phyloP scores from a whole-genome alignment of 306 rosid species.

The Quercus cerris region DNA sequence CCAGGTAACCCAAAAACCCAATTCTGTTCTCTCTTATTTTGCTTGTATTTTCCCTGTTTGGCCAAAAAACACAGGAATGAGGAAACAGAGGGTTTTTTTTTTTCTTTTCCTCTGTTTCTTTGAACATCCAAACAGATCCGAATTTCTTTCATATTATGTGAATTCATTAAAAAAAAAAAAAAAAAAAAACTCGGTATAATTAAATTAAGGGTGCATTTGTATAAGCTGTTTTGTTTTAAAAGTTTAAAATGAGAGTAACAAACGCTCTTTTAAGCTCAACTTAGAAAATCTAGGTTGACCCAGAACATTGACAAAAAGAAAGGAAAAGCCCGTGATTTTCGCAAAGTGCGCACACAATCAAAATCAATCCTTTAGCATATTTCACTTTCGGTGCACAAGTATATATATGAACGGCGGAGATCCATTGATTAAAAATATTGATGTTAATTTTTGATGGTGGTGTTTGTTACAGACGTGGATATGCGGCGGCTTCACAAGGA shows the following conservation, averaged over 20 bases:
- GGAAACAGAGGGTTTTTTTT: not conserved
- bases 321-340: not conserved
- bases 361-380: not conserved
- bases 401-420: not conserved
- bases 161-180: not conserved
- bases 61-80: not conserved
- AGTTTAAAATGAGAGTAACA: no score
- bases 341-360: not conserved
- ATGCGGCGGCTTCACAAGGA: conserved; percentile 51
- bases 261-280: no score
- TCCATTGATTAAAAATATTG: not conserved
- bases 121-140: not conserved
- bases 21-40: not conserved
- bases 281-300: no score
- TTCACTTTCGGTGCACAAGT: not conserved
- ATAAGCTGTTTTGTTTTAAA: no score
- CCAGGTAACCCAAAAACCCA: conserved; percentile 34
- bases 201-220: no score
- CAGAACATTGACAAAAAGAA: not conserved
- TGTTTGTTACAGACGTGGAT: conserved; percentile 61
- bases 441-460: not conserved
- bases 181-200: no score
- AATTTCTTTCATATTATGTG: not conserved
- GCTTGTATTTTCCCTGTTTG: not conserved
- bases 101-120: not conserved